phyloP scores from a whole-genome alignment of 306 rosid genomes.

The Prinsepia uniflora region DNA sequence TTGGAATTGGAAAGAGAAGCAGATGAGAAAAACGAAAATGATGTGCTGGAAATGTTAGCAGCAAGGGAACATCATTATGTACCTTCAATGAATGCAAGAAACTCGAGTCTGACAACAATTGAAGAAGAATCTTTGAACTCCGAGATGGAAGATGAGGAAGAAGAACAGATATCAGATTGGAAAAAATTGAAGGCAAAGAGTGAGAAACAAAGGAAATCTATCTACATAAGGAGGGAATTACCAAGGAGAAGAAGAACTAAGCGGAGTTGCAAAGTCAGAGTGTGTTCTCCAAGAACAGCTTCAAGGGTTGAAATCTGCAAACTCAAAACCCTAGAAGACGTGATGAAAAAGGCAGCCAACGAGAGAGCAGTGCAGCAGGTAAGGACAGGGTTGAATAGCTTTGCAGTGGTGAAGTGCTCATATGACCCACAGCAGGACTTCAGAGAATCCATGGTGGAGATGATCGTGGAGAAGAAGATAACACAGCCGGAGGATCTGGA shows the following conservation, averaged over 20 bases:
- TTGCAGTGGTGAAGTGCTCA: slow-evolving; percentile 78
- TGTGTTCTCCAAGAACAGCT: slow-evolving; percentile 61
- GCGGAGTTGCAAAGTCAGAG: slow-evolving; percentile 44
- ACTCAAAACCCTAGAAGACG: slow-evolving; percentile 66
- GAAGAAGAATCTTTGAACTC: slow-evolving; percentile 22
- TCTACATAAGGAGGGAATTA: slow-evolving; percentile 50
- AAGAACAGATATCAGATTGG: slow-evolving; percentile 28
- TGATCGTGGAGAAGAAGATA: slow-evolving; percentile 66
- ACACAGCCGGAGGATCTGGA: slow-evolving; percentile 66
- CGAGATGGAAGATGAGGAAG: slow-evolving; percentile 28
- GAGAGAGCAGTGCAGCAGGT: slow-evolving; percentile 26
- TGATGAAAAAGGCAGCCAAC: slow-evolving; percentile 45
- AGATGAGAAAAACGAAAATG: slow-evolving; percentile 31
- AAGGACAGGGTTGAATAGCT: slow-evolving; percentile 47
- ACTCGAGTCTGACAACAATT: slow-evolving; percentile 29
- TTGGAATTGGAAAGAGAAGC: slow-evolving; percentile 32
- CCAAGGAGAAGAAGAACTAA: slow-evolving; percentile 54
- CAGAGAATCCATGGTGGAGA: slow-evolving; percentile 93
- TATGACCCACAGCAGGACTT: slow-evolving; percentile 70
- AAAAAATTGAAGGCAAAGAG: slow-evolving; percentile 41
- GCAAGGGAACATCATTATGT: slow-evolving; percentile 32
- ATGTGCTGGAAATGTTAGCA: slow-evolving; percentile 32
- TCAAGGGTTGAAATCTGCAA: slow-evolving; percentile 63
- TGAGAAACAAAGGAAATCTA: slow-evolving; percentile 47
- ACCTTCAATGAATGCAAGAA: slow-evolving; percentile 28